phyloP scores from a whole-genome alignment of 2,329 filamentous ascomycete species.

The Fonsecaea multimorphosa region DNA sequence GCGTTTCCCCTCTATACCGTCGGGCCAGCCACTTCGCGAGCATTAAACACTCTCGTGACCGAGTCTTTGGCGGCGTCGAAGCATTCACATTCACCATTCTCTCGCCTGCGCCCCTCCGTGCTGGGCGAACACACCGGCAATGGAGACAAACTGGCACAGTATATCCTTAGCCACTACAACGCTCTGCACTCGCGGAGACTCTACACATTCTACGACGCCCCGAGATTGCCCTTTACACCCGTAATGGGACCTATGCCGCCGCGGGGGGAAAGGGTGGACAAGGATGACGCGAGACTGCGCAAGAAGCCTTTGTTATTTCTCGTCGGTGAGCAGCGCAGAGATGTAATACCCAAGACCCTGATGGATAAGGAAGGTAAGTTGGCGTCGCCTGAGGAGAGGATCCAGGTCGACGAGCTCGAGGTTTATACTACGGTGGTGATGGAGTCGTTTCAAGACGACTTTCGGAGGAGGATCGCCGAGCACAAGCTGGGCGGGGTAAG shows the following conservation, averaged over 20 bases:
- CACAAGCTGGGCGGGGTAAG: constrained; percentile 42
- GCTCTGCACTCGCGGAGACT: constrained; percentile 33
- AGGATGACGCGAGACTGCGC: constrained; percentile 27
- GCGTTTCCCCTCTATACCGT: constrained; percentile 54
- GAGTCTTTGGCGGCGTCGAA: constrained; percentile 33
- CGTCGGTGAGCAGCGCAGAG: constrained; percentile 85
- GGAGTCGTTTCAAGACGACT: constrained; percentile 74
- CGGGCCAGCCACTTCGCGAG: constrained; percentile 64
- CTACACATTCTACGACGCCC: constrained; percentile 33
- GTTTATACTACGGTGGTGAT: constrained; percentile 88
- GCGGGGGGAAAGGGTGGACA: constrained; percentile 36
- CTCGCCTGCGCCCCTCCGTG: constrained; percentile 61
- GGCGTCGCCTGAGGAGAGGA: constrained; percentile 54
- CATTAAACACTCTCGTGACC: constrained; percentile 62
- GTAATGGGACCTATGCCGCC: constrained; percentile 39
- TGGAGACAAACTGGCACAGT: constrained; percentile 76
- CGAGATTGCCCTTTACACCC: constrained; percentile 35
- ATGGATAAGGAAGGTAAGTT: constrained; percentile 59
- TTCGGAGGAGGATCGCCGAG: constrained; percentile 59
- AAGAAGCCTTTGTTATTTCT: constrained; percentile 75
- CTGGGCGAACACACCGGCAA: constrained; percentile 83
- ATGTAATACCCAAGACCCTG: constrained; percentile 84
- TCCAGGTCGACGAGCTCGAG: constrained; percentile 76
- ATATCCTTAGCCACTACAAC: constrained; percentile 80
- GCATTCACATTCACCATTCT: constrained; percentile 24